Conservation (phyloP, 2,329 filamentous ascomycete species). For the Cordyceps javanica region DNA sequence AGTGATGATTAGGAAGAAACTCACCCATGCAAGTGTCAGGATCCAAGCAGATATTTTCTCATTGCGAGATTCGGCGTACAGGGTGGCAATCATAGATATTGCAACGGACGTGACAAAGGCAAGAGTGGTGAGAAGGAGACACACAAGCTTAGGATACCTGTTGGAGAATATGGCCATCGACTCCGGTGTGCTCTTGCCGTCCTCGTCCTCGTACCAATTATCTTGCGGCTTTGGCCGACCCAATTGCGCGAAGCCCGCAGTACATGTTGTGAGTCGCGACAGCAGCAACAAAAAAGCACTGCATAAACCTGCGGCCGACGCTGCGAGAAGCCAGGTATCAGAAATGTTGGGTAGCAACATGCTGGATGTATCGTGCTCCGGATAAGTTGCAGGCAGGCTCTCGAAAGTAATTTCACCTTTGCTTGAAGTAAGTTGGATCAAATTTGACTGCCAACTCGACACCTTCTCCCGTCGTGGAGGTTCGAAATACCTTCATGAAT, state of each 20-base stretch:
- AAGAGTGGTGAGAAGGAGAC: constrained; percentile 45
- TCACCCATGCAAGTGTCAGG: constrained; percentile 55
- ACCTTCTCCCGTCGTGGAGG: too few species aligned
- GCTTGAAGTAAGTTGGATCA: background rate
- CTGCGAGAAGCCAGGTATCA: background rate
- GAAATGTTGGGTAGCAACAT: background rate
- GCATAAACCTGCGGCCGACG: background rate
- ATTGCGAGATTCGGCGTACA: constrained; percentile 28
- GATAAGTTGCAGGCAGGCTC: background rate
- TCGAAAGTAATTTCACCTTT: background rate
- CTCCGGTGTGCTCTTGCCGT: constrained; percentile 62
- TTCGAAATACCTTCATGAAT: too few species aligned
- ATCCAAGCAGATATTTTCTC: constrained; percentile 54
- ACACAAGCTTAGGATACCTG: constrained; percentile 46
- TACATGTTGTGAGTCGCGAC: constrained; percentile 23
- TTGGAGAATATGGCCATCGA: constrained; percentile 57
- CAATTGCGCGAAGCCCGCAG: background rate
- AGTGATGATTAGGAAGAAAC: constrained; percentile 21
- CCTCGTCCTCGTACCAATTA: constrained; percentile 58
- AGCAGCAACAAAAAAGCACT: constrained; percentile 26
- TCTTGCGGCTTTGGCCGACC: constrained; percentile 26
- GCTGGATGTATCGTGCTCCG: background rate
- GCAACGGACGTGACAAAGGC: constrained; percentile 52
- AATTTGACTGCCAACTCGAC: too few species aligned
- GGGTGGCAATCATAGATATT: constrained; percentile 47